Percentiles rank a stretch among this genome's conserved stretches.
phyloP scores from a whole-genome alignment of 2,329 filamentous ascomycete species.

The Colletotrichum truncatum region DNA sequence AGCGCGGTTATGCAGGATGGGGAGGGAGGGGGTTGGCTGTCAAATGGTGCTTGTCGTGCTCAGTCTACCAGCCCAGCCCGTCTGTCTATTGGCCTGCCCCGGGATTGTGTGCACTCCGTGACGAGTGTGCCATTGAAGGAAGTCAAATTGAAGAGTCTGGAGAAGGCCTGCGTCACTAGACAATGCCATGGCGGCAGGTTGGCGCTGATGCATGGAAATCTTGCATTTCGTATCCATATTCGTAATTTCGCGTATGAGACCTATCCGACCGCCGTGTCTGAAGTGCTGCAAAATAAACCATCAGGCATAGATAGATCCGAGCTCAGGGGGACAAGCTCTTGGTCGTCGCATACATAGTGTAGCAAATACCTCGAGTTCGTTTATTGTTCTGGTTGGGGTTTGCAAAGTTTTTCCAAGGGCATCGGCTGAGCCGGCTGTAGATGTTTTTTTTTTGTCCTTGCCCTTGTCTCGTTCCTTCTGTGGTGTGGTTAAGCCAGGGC shows the following conservation, averaged over 20 bases:
- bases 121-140: background rate
- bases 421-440: constrained; percentile 8
- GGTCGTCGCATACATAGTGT: constrained; percentile 8
- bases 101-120: background rate
- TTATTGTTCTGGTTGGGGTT: background rate
- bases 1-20: constrained; percentile 25
- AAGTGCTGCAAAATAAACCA: constrained; percentile 1
- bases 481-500: no score
- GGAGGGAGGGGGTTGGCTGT: background rate
- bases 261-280: constrained; percentile 20
- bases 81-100: constrained; percentile 9
- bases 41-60: background rate
- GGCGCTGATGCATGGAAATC: background rate
- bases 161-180: constrained; percentile 1
- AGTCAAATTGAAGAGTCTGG: background rate
- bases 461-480: no score
- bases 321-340: background rate
- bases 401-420: constrained; percentile 3
- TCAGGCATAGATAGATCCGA: constrained; percentile 4
- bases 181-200: background rate
- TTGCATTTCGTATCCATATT: background rate
- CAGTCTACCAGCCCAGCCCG: background rate
- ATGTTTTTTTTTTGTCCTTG: background rate
- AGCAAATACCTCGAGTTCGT: background rate
- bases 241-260: constrained; percentile 4